A percentile compares a stretch with the other conserved stretches of the same genome.
phyloP scores from a whole-genome alignment of 2,329 filamentous ascomycete species.

The Ambrosiella xylebori region DNA sequence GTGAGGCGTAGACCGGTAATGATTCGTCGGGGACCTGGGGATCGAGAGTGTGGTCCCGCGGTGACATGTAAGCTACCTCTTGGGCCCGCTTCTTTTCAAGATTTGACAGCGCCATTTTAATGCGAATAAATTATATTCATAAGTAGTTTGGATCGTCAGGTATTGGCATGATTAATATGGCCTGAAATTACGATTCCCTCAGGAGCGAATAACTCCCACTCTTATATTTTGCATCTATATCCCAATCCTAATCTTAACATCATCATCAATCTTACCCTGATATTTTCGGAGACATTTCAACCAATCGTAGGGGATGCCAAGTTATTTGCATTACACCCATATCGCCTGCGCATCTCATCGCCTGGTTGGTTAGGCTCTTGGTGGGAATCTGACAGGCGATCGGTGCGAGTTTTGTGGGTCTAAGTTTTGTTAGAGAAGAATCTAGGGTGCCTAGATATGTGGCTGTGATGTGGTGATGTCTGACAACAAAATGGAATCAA shows the following conservation, averaged over 20 bases:
- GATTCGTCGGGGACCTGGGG: too few species aligned
- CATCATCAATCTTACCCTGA: too few species aligned
- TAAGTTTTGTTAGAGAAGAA: too few species aligned
- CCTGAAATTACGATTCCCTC: too few species aligned
- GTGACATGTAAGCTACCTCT: slow-evolving; percentile 5
- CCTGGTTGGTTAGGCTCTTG: too few species aligned
- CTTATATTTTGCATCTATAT: too few species aligned
- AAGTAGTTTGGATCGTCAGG: background rate
- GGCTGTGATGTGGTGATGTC: background rate
- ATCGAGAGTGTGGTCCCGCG: background rate
- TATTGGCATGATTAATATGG: background rate
- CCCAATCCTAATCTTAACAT: too few species aligned
- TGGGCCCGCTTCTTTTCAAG: slow-evolving; percentile 2
- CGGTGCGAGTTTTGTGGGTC: too few species aligned
- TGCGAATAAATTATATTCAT: too few species aligned
- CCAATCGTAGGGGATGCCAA: background rate
- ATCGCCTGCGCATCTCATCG: too few species aligned
- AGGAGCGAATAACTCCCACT: too few species aligned
- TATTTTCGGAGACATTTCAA: background rate
- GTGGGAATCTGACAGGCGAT: too few species aligned
- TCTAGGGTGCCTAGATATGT: background rate
- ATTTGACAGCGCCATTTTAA: background rate
- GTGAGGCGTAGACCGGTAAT: background rate
- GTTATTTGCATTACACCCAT: background rate
- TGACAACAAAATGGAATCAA: background rate